Evolutionary conservation across 2,329 filamentous ascomycete genomes (phyloP).

Genomic region (Paraphaeosphaeria minitans): DNA sequence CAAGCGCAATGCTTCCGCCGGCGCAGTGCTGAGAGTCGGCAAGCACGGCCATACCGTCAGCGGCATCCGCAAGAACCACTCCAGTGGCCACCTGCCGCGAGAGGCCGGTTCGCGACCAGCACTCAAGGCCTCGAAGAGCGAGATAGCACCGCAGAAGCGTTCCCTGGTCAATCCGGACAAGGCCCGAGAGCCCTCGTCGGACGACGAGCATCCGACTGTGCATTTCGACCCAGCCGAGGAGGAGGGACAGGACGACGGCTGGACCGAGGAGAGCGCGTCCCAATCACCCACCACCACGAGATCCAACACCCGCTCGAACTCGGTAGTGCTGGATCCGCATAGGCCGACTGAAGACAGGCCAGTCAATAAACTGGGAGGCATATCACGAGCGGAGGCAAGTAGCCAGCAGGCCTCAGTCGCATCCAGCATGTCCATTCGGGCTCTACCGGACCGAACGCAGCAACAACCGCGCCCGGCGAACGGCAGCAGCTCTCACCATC

Average conservation of each 20-base stretch:
- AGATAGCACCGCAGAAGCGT: slow-evolving; percentile 35
- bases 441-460: slow-evolving; percentile 36
- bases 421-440: slow-evolving; percentile 11
- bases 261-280: slow-evolving; percentile 51
- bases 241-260: slow-evolving; percentile 44
- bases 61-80: slow-evolving; percentile 49
- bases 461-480: slow-evolving; percentile 29
- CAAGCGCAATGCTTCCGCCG: slow-evolving; percentile 52
- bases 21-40: slow-evolving; percentile 41
- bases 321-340: slow-evolving; percentile 44
- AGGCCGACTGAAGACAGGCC: slow-evolving; percentile 13
- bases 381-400: slow-evolving; percentile 19
- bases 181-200: slow-evolving; percentile 40
- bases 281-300: slow-evolving; percentile 49
- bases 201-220: slow-evolving; percentile 44
- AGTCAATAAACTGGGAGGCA: slow-evolving; percentile 22
- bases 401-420: slow-evolving; percentile 19
- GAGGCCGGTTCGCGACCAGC: slow-evolving; percentile 48
- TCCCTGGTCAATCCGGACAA: slow-evolving; percentile 37
- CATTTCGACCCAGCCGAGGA: slow-evolving; percentile 49
- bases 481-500: slow-evolving; percentile 39
- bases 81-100: slow-evolving; percentile 53
- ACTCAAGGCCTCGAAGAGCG: slow-evolving; percentile 43
- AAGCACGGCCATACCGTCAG: slow-evolving; percentile 39
- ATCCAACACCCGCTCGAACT: slow-evolving; percentile 49